phyloP scores from a whole-genome alignment of 805 yeast species.

The Candida qinlingensis region DNA sequence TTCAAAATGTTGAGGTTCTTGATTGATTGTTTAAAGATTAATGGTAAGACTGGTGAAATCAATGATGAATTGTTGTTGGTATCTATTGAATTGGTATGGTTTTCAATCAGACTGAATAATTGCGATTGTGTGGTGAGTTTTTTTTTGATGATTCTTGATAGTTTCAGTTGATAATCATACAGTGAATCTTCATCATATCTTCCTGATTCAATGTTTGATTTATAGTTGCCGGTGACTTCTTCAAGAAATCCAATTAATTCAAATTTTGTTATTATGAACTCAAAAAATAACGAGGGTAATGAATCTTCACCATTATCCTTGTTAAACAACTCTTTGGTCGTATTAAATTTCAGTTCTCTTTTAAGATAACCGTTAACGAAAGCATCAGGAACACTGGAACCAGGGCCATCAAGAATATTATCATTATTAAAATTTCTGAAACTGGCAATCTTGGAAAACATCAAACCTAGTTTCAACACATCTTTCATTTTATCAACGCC shows the following conservation, averaged over 20 bases:
- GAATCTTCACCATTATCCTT: not conserved
- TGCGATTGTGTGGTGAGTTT: conserved; percentile 11
- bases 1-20: conserved; percentile 24
- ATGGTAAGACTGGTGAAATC: conserved; percentile 25
- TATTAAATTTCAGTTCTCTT: conserved; percentile 1
- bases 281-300: conserved; percentile 23
- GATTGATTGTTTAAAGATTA: conserved; percentile 25
- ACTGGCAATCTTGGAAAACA: conserved; percentile 17
- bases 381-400: not conserved
- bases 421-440: conserved; percentile 8
- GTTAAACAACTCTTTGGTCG: not conserved
- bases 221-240: conserved; percentile 25
- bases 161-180: conserved; percentile 35
- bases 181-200: conserved; percentile 26
- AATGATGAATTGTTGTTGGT: conserved; percentile 1
- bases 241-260: conserved; percentile 32
- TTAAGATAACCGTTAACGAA: conserved; percentile 1
- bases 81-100: conserved; percentile 23
- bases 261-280: conserved; percentile 30
- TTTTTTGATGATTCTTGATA: conserved; percentile 33
- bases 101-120: conserved; percentile 11
- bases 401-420: too few relatives aligned
- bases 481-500: conserved; percentile 19
- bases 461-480: conserved; percentile 23
- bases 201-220: not conserved